Evolutionary conservation across 805 yeast genomes (phyloP).

Genomic region (Ogataea salicorniae): DNA sequence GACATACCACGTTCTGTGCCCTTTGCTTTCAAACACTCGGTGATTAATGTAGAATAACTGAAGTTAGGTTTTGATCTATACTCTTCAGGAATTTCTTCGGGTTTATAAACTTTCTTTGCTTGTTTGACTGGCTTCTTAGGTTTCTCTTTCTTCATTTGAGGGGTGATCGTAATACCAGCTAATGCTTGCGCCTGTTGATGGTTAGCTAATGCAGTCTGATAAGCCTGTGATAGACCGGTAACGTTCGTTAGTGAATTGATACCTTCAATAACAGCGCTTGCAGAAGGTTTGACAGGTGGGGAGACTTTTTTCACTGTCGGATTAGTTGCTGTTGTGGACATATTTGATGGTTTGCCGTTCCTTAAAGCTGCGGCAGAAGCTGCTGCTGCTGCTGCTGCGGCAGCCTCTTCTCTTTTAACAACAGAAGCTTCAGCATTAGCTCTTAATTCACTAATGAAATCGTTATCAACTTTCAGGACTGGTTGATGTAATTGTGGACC

Average conservation of each 20-base stretch:
- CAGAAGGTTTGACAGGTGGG: not conserved
- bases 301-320: not conserved
- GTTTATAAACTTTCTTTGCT: slow-evolving; percentile 59
- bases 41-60: slow-evolving; percentile 76
- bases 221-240: slow-evolving; percentile 5
- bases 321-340: not conserved
- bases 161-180: slow-evolving; percentile 1
- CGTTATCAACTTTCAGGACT: slow-evolving; percentile 21
- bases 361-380: slow-evolving; percentile 20
- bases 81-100: slow-evolving; percentile 86
- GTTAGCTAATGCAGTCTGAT: slow-evolving; percentile 3
- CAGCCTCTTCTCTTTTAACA: slow-evolving; percentile 24
- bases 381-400: slow-evolving; percentile 22
- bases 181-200: slow-evolving; percentile 5
- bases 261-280: not conserved
- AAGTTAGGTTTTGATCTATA: slow-evolving; percentile 78
- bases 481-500: slow-evolving; percentile 7
- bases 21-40: slow-evolving; percentile 67
- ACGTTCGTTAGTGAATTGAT: not conserved
- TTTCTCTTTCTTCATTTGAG: slow-evolving; percentile 15
- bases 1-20: slow-evolving; percentile 72
- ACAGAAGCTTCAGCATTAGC: slow-evolving; percentile 29
- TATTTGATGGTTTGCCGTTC: not conserved
- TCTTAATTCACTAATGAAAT: slow-evolving; percentile 24
- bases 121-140: slow-evolving; percentile 46